Evolutionary conservation across 148 eudicot species (phyloP).

Genomic region (Heliamphora exappendiculata): DNA sequence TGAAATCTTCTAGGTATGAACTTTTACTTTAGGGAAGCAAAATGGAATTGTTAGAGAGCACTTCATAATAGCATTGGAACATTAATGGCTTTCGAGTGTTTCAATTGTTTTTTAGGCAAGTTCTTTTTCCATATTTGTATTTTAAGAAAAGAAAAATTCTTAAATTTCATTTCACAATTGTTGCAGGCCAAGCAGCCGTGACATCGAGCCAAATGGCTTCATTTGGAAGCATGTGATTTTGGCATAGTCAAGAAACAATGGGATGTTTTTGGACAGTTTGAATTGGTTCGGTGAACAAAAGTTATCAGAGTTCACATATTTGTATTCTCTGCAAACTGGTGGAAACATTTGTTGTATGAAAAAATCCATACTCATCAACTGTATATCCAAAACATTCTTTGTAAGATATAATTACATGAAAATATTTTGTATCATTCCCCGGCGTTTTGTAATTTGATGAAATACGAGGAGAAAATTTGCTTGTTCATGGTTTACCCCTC

Average conservation of each 20-base stretch:
- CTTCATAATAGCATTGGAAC: neutral
- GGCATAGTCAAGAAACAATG: neutral
- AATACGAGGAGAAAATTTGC: neutral
- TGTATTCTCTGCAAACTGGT: slow-evolving; percentile 4
- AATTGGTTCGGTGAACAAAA: neutral
- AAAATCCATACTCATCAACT: neutral
- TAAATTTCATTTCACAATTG: neutral
- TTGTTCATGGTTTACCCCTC: neutral
- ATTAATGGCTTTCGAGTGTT: neutral
- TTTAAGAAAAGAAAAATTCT: neutral
- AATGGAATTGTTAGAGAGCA: neutral
- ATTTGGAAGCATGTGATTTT: neutral
- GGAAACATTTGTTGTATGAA: slow-evolving; percentile 13
- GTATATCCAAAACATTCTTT: slow-evolving; percentile 9
- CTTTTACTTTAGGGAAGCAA: neutral
- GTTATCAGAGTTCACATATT: neutral
- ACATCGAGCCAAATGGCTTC: slow-evolving; percentile 6
- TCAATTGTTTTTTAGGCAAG: neutral
- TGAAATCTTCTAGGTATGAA: neutral
- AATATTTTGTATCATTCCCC: neutral
- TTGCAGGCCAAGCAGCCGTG: slow-evolving; percentile 30
- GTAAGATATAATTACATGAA: neutral
- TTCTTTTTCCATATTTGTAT: neutral
- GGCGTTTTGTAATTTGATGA: neutral
- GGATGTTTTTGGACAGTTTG: neutral